phyloP scores from a whole-genome alignment of 2,329 filamentous ascomycete species.

The Pleurostoma richardsiae region DNA sequence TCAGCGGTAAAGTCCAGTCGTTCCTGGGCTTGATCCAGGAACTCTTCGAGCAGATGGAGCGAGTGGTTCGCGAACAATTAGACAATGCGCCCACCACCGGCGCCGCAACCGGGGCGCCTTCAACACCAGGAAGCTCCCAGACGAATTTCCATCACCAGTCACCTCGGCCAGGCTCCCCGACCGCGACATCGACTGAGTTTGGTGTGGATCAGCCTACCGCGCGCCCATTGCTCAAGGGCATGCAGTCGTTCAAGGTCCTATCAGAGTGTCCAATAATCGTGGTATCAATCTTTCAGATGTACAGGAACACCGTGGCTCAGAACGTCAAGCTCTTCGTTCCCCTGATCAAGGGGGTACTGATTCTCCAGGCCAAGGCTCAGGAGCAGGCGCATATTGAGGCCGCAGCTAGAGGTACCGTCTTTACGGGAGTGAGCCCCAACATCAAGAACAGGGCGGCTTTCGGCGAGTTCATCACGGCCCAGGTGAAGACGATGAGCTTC shows the following conservation, averaged over 20 bases:
- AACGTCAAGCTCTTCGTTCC: constrained; percentile 93
- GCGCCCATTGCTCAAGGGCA: constrained; percentile 80
- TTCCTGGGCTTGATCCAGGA: constrained; percentile 92
- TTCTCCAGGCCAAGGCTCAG: constrained; percentile 88
- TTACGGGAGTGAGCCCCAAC: constrained; percentile 86
- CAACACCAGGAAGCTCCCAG: constrained; percentile 60
- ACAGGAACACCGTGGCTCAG: constrained; percentile 69
- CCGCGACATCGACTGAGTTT: constrained; percentile 75
- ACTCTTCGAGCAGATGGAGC: constrained; percentile 92
- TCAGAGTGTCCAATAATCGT: constrained; percentile 98
- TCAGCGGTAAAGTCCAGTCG: constrained; percentile 73
- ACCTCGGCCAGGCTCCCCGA: constrained; percentile 83
- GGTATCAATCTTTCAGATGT: constrained; percentile 94
- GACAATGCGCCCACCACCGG: constrained; percentile 63
- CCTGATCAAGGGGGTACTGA: constrained; percentile 83
- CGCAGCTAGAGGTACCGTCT: constrained; percentile 70
- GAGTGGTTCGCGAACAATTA: constrained; percentile 91
- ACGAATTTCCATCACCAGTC: constrained; percentile 62
- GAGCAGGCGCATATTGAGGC: constrained; percentile 88
- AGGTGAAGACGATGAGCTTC: constrained; percentile 99
- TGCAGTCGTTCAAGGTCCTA: constrained; percentile 98
- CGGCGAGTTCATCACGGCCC: constrained; percentile 94
- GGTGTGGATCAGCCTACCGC: constrained; percentile 75
- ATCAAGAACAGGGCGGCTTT: constrained; percentile 94
- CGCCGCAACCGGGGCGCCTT: constrained; percentile 53